phyloP scores from a whole-genome alignment of 1,139 yeast genomes.

The Geotrichum australiense region DNA sequence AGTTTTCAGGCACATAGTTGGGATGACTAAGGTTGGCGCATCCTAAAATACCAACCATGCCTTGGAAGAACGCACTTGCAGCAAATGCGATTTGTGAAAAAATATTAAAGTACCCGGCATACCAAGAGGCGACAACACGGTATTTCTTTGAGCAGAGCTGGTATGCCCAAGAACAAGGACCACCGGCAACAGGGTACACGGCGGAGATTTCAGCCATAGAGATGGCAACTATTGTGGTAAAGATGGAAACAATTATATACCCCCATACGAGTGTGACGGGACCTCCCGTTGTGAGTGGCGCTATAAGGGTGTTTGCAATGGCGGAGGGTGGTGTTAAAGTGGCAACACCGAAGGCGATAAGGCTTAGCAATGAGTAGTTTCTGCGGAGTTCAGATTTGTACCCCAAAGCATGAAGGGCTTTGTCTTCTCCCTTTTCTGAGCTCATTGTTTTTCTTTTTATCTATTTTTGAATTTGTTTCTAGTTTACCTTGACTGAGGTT shows the following conservation, averaged over 20 bases:
- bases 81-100: constrained; percentile 16
- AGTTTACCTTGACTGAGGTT: neutral
- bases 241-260: constrained; percentile 56
- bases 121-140: constrained; percentile 16
- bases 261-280: constrained; percentile 57
- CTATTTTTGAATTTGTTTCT: neutral
- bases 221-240: constrained; percentile 51
- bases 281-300: constrained; percentile 33
- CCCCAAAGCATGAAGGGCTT: constrained; percentile 31
- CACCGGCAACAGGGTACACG: constrained; percentile 54
- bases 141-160: constrained; percentile 21
- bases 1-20: constrained; percentile 19
- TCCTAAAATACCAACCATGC: constrained; percentile 5
- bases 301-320: constrained; percentile 31
- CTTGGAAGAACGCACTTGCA: constrained; percentile 16
- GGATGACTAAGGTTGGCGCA: constrained; percentile 18
- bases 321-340: constrained; percentile 38
- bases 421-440: neutral
- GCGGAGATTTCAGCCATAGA: constrained; percentile 62
- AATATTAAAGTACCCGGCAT: constrained; percentile 12
- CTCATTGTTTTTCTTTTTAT: neutral
- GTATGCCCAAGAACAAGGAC: constrained; percentile 26
- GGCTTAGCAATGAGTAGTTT: constrained; percentile 33
- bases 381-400: constrained; percentile 37
- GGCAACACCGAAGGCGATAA: constrained; percentile 36